These are phyloP conservation scores for Paecilomyces fulvus DNA, from an alignment of 2,329 filamentous ascomycete species.

Conservation along the genomic window DNA sequence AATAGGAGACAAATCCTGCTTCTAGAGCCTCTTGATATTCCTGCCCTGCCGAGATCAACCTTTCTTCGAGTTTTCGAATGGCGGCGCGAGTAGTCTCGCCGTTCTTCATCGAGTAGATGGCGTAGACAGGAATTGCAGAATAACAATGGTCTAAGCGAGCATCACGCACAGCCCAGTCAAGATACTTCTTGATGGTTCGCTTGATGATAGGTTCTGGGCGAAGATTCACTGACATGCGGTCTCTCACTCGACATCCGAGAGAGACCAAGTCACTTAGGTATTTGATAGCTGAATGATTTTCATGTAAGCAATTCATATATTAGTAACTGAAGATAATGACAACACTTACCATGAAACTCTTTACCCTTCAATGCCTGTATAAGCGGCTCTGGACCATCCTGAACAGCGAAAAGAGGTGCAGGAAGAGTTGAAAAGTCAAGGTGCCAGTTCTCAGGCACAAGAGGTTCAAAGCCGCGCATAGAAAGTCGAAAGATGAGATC, in stretches of 20 bases:
- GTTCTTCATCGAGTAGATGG: conserved; percentile 34
- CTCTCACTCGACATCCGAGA: conserved; percentile 44
- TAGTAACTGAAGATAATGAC: neutral
- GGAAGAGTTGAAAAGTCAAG: conserved; percentile 48
- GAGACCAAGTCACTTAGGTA: conserved; percentile 43
- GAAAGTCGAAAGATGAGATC: conserved; percentile 46
- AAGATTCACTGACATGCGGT: conserved; percentile 35
- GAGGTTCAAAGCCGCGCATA: conserved; percentile 48
- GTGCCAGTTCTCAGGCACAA: conserved; percentile 45
- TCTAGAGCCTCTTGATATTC: neutral
- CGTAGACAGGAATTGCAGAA: conserved; percentile 37
- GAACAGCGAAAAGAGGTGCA: conserved; percentile 41
- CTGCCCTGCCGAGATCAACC: neutral
- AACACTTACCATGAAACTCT: conserved; percentile 38
- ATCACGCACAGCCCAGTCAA: conserved; percentile 47
- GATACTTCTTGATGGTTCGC: conserved; percentile 38
- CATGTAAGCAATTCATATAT: neutral
- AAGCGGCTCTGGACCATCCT: conserved; percentile 33
- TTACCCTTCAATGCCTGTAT: conserved; percentile 35
- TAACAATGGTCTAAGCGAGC: conserved; percentile 30
- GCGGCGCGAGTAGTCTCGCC: conserved; percentile 32
- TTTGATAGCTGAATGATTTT: conserved; percentile 34
- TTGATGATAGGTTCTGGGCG: conserved; percentile 29
- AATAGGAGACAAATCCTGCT: neutral
- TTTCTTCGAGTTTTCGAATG: conserved; percentile 34